These are phyloP conservation scores for Coemansia sp. DNA, from an alignment of 192 early-diverging fungal species.

Conservation along the genomic window DNA sequence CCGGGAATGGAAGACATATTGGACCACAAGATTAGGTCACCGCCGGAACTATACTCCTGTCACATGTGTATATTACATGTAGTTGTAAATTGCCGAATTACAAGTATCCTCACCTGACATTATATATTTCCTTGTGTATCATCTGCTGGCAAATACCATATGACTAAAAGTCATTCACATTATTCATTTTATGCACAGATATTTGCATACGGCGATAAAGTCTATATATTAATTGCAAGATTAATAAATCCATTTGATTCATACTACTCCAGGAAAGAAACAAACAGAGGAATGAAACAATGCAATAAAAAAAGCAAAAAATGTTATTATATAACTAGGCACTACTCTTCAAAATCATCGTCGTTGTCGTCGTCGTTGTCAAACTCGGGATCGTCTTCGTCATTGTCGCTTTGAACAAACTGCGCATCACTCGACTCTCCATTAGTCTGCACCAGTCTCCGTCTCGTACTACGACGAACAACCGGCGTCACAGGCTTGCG, in stretches of 20 bases:
- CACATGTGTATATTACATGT: background rate
- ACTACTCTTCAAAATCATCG: background rate
- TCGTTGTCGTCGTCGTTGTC: constrained; percentile 20
- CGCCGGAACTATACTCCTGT: background rate
- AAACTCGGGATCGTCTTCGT: constrained; percentile 1
- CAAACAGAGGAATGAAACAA: background rate
- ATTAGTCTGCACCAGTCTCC: constrained; percentile 5
- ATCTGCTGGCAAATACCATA: no score
- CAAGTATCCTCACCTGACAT: no score
- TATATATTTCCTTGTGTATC: no score
- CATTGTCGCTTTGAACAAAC: background rate
- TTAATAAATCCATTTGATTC: constrained; percentile 5
- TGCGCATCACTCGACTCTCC: background rate
- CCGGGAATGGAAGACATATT: no score
- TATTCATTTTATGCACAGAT: no score
- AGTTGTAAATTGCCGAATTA: background rate
- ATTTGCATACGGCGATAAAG: no score
- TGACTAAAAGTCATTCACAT: no score
- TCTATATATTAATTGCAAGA: background rate
- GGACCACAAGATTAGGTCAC: no score
- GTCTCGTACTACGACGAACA: background rate
- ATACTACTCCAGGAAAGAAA: no score
- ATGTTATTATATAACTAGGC: background rate
- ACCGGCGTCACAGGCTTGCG: constrained; percentile 8
- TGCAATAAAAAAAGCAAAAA: background rate